Evolutionary conservation across 1,284 basidiomycete species (phyloP).

Genomic region (Sporisorium sorghi): DNA sequence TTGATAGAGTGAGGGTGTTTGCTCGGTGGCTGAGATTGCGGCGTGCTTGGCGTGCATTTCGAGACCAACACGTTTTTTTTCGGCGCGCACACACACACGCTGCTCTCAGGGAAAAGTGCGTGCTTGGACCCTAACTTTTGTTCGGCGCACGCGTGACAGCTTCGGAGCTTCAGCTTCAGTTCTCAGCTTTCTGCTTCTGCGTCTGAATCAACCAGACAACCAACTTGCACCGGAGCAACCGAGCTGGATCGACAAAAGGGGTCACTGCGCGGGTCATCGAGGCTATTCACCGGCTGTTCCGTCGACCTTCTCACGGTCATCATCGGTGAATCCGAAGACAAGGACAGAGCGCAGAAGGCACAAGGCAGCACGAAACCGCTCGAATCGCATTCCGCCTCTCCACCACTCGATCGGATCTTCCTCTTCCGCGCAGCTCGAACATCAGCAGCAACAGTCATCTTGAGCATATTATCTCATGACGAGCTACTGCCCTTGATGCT

Average conservation of each 20-base stretch:
- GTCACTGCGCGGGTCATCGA: too few relatives aligned
- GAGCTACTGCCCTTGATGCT: not conserved
- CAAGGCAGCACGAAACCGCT: not conserved
- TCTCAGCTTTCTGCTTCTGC: too few relatives aligned
- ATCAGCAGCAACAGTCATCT: not conserved
- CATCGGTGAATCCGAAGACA: conserved; percentile 6
- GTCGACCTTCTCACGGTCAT: conserved; percentile 2
- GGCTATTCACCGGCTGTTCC: not conserved
- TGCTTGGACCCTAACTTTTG: conserved; percentile 11
- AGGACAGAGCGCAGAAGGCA: not conserved
- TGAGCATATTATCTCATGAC: not conserved
- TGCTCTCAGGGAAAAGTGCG: not conserved
- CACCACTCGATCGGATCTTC: not conserved
- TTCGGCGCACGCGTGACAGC: conserved; percentile 1
- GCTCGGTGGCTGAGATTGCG: not conserved
- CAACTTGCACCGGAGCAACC: too few relatives aligned
- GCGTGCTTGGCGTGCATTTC: not conserved
- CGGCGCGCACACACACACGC: not conserved
- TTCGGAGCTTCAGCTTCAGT: too few relatives aligned
- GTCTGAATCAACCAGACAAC: too few relatives aligned
- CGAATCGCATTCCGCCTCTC: not conserved
- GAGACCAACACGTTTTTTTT: conserved; percentile 8
- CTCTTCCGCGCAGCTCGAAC: not conserved
- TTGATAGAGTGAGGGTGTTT: not conserved
- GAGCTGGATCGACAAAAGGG: too few relatives aligned